Base-by-base conservation (phyloP, 176 grass and related monocot species). In the Coix lacrymajobi region DNA sequence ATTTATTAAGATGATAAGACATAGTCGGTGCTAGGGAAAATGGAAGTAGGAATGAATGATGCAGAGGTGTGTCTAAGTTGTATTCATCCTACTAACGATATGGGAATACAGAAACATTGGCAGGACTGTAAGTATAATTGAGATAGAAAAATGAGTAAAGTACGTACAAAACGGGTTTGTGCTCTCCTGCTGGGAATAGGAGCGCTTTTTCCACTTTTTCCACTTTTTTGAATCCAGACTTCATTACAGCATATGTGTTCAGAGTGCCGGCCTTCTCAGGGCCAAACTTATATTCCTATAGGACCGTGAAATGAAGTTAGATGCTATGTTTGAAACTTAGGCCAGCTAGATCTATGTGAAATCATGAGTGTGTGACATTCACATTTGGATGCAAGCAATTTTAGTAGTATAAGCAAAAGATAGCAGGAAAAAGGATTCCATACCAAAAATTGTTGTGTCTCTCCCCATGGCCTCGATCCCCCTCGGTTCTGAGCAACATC, bases 191-290 rank as follows among this genome's bases (percentile, higher is more conserved):
- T 73, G 6, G 7, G 25, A 3, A 73, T 49, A 19, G 69, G 69
- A 7, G 24, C 41, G 3, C 12, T 66, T 4, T 22, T 7, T 66
- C 63, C 7, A 19, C 12, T 66, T 4, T 22, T 7, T 66, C 63
- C 7, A 66, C 63, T 20, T 80, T 80, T 48, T 67, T 68, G 2
- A 80, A 38, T 14, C 44, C 44, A 11, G 12, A 37, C 15, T 80
- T 68, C 78, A 80, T 80, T 37, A 36, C 44, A 66, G 28, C 77
- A 68, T 38, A 80, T 26, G 63, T 80, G 65, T 68, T 67, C 2
- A 68, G 0, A 11, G 12, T 80, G 30, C 63, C n/a, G 54, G 45
- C 78, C 13, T 52, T 80, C 3, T 80, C 62, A 8, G 20, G 43
- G 14, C 77, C 77, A 51, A 11, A 80, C 52, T 68, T 80, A 41